These are phyloP conservation scores for Albizia julibrissin DNA, from an alignment of 306 rosid species.

Conservation along the genomic window DNA sequence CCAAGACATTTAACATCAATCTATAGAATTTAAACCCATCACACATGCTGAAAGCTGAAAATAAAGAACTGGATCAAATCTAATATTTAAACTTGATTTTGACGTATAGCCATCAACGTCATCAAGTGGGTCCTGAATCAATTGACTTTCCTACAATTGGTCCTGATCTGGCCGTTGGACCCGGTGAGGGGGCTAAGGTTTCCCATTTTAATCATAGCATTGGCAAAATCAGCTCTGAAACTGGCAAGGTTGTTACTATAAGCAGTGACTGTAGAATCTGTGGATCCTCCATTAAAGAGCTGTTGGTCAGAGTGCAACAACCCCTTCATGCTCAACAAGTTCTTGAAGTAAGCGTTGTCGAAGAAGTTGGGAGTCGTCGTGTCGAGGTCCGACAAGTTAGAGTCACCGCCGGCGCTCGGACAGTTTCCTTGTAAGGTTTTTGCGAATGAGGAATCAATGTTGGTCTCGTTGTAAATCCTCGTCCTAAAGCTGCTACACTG, in stretches of 20 bases:
- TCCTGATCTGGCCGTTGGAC: constrained; percentile 58
- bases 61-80: background rate
- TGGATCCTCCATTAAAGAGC: constrained; percentile 57
- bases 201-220: constrained; percentile 66
- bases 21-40: background rate
- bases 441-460: constrained; percentile 57
- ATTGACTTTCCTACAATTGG: constrained; percentile 51
- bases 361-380: constrained; percentile 37
- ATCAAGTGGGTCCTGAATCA: background rate
- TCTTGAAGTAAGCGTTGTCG: constrained; percentile 62
- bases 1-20: background rate
- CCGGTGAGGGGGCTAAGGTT: constrained; percentile 66
- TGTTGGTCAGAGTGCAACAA: constrained; percentile 66
- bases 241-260: constrained; percentile 35
- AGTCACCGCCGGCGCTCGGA: constrained; percentile 53
- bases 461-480: constrained; percentile 60
- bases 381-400: constrained; percentile 55
- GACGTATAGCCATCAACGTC: background rate
- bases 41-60: background rate
- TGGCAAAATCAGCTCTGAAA: constrained; percentile 55
- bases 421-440: constrained; percentile 43
- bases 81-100: background rate
- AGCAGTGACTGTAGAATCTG: constrained; percentile 47
- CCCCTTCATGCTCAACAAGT: constrained; percentile 52
- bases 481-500: constrained; percentile 43